A percentile compares a stretch with the other conserved stretches of the same genome.
Conservation (phyloP, 2,329 filamentous ascomycete genomes). For the Alternaria longipes region DNA sequence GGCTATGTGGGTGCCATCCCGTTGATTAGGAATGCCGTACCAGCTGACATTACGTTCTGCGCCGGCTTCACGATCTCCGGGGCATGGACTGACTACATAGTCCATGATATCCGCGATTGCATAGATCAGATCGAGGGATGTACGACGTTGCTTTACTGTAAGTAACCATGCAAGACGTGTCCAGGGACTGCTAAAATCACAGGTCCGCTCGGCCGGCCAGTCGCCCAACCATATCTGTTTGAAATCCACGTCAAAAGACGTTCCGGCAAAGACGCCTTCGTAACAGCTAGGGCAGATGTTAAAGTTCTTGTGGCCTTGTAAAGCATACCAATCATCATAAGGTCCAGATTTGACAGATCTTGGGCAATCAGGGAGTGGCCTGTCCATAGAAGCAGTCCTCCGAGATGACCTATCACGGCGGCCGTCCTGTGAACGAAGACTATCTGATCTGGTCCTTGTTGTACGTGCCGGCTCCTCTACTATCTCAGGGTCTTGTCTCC, state of each 20-base stretch:
- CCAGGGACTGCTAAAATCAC: conserved; percentile 85
- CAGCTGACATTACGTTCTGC: conserved; percentile 65
- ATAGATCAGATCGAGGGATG: conserved; percentile 74
- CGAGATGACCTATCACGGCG: conserved; percentile 31
- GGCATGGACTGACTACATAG: conserved; percentile 62
- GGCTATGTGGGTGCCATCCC: conserved; percentile 68
- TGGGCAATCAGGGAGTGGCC: conserved; percentile 68
- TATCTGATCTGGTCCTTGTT: conserved; percentile 38
- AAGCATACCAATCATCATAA: conserved; percentile 81
- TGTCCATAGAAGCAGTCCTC: conserved; percentile 21
- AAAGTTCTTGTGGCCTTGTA: conserved; percentile 75
- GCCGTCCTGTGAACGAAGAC: conserved; percentile 39
- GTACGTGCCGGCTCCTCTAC: conserved; percentile 35
- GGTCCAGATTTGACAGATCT: conserved; percentile 69
- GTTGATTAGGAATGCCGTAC: conserved; percentile 78
- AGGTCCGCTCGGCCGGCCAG: conserved; percentile 68
- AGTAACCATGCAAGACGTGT: conserved; percentile 85
- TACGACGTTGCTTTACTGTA: conserved; percentile 73
- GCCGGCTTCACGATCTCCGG: conserved; percentile 63
- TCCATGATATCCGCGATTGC: conserved; percentile 71
- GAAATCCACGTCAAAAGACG: conserved; percentile 74
- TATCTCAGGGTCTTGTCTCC: conserved; percentile 12
- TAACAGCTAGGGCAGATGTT: conserved; percentile 87
- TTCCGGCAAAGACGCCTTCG: conserved; percentile 71
- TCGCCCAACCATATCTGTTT: conserved; percentile 67